A percentile compares a stretch with the other conserved stretches of the same genome.
phyloP scores from a whole-genome alignment of 2,329 filamentous ascomycete genomes.

The Podosphaera aphanis region DNA sequence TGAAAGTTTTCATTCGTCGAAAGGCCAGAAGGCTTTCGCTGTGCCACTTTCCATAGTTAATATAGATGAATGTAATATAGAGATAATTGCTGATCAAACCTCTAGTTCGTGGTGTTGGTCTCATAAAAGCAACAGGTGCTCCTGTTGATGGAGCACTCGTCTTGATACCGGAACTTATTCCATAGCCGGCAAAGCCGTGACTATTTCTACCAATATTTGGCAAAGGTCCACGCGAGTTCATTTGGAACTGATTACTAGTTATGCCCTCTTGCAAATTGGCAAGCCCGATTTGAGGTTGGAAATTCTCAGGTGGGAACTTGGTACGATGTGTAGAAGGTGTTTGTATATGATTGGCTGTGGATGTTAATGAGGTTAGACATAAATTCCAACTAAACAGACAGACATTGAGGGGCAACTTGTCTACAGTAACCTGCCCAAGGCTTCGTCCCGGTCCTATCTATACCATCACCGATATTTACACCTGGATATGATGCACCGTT shows the following conservation, averaged over 20 bases:
- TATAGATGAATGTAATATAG: background rate
- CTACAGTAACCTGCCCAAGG: constrained; percentile 9
- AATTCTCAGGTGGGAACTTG: constrained; percentile 6
- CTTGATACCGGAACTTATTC: constrained; percentile 17
- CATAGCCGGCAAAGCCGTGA: constrained; percentile 14
- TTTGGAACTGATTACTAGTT: constrained; percentile 6
- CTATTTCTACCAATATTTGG: constrained; percentile 6
- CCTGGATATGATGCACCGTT: constrained; percentile 3
- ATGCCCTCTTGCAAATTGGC: constrained; percentile 5
- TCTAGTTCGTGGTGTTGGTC: constrained; percentile 10
- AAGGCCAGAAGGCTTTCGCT: constrained; percentile 6
- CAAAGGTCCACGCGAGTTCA: constrained; percentile 9
- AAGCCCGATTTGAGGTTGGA: constrained; percentile 5
- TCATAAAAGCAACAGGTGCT: constrained; percentile 3
- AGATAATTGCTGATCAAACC: constrained; percentile 6
- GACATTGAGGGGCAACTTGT: constrained; percentile 8
- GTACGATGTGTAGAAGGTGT: constrained; percentile 16
- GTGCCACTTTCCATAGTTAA: constrained; percentile 7
- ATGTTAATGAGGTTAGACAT: background rate
- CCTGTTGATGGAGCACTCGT: constrained; percentile 12
- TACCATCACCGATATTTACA: constrained; percentile 1
- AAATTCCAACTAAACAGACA: background rate
- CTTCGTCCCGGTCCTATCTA: constrained; percentile 1
- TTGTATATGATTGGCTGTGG: constrained; percentile 9
- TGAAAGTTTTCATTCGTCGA: background rate